These are phyloP conservation scores for Silene noctiflora DNA, from an alignment of 179 eudicot species.

Conservation along the genomic window DNA sequence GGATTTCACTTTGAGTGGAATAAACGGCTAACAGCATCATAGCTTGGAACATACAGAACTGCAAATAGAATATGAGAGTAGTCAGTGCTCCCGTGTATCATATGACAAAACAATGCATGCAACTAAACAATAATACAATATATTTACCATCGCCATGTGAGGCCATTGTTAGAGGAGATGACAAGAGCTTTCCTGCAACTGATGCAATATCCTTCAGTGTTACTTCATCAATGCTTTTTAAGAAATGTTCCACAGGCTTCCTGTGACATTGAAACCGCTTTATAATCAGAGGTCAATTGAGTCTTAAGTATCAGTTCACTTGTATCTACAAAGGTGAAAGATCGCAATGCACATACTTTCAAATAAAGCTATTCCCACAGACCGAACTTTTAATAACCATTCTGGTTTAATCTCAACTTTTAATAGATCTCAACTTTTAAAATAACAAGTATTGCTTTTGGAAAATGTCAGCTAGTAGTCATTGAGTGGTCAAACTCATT, in stretches of 20 bases:
- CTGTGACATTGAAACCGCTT: constrained; percentile 25
- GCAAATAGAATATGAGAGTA: constrained; percentile 25
- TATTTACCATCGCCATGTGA: constrained; percentile 77
- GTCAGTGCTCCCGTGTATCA: neutral
- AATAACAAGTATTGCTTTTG: neutral
- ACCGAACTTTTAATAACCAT: neutral
- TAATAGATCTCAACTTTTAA: too few relatives aligned
- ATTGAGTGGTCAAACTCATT: neutral
- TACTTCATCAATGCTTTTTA: constrained; percentile 65
- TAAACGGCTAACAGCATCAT: constrained; percentile 56
- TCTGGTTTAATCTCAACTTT: neutral
- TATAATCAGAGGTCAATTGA: neutral
- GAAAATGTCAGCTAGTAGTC: neutral
- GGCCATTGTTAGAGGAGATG: constrained; percentile 91
- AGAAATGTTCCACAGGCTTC: constrained; percentile 72
- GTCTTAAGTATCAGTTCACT: neutral
- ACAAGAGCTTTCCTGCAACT: constrained; percentile 54
- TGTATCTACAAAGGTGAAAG: neutral
- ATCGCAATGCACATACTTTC: neutral
- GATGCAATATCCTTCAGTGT: constrained; percentile 57
- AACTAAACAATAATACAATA: neutral
- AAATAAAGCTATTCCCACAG: neutral
- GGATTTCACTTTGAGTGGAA: constrained; percentile 45
- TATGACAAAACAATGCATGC: neutral
- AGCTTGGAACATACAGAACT: constrained; percentile 71